phyloP scores from a whole-genome alignment of 345 rosid species.

The Limnanthes douglasii region DNA sequence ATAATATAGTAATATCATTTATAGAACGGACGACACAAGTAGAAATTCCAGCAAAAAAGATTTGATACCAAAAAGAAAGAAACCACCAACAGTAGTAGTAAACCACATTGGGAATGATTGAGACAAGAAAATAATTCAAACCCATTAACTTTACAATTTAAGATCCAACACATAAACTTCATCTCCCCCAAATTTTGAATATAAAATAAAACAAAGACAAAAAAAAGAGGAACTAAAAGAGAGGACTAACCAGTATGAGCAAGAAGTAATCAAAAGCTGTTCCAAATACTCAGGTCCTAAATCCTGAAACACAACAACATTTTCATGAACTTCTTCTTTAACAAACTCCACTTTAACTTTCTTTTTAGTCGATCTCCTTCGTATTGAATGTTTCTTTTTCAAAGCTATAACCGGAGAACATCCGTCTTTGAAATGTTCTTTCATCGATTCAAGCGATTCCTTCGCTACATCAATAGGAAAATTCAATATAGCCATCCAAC shows the following conservation, averaged over 20 bases:
- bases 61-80: too few species aligned
- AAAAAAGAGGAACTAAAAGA: conserved; percentile 3
- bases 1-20: too few species aligned
- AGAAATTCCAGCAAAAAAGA: too few species aligned
- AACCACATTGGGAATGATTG: too few species aligned
- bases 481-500: conserved; percentile 41
- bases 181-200: conserved; percentile 13
- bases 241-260: conserved; percentile 10
- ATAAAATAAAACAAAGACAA: conserved; percentile 6
- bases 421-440: conserved; percentile 28
- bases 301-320: conserved; percentile 48
- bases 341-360: too few species aligned
- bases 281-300: conserved; percentile 60
- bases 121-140: too few species aligned
- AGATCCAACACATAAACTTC: conserved; percentile 11
- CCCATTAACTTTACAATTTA: conserved; percentile 16
- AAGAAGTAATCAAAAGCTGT: conserved; percentile 47
- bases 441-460: conserved; percentile 39
- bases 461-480: conserved; percentile 36
- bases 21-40: too few species aligned
- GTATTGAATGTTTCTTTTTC: conserved; percentile 34
- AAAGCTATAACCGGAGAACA: conserved; percentile 57
- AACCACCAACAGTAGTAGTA: too few species aligned
- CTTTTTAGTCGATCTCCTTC: conserved; percentile 21
- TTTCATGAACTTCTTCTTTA: conserved; percentile 14